Evolutionary conservation across 306 rosid genomes (phyloP), one percentile per base, ranked within the genome.

Genomic region (Lathyrus sativus): DNA sequence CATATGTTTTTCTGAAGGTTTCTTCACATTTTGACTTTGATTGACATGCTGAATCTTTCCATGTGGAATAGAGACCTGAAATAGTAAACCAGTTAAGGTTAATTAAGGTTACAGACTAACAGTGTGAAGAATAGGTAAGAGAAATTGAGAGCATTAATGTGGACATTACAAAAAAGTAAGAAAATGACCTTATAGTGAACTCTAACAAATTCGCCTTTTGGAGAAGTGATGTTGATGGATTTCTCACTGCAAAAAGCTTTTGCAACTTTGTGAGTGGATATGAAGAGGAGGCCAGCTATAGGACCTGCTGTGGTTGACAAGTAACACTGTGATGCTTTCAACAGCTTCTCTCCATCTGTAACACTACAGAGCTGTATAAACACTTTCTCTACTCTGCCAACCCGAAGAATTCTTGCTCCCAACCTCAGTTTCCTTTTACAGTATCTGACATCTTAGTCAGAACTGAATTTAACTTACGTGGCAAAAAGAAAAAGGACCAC

Each of bases 241-340:
- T 81, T 85, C 19, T 88, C 86, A 74, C 97, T 88, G 80, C 91
- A 88, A 54, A 91, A 91, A 5, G 97, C n/a, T n/a, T n/a, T n/a
- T n/a, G n/a, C 91, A 66, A 91, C 33, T 71, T 83, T 88, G 29
- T 85, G 65, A 3, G 92, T 79, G 75, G 97, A 91, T 56, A 91
- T 80, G 83, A 91, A 91, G 78, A 91, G 91, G 24, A 86, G 91
- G 13, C 92, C 97, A 13, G 92, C 89, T 22, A 88, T 80, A 17
- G 96, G 97, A 60, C 97, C 97, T 0, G 96, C 78, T 57, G 96
- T 85, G 46, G 97, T 91, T 71, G 91, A 91, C 63, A 91, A 71
- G 80, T 75, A 80, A 76, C 97, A 91, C 7, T 85, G 92, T 18
- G 76, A 82, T 65, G 85, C 92, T 72, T 84, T 86, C 78, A 80